Base-by-base conservation (phyloP, 176 grass and related monocot species). In the Leersia perrieri region DNA sequence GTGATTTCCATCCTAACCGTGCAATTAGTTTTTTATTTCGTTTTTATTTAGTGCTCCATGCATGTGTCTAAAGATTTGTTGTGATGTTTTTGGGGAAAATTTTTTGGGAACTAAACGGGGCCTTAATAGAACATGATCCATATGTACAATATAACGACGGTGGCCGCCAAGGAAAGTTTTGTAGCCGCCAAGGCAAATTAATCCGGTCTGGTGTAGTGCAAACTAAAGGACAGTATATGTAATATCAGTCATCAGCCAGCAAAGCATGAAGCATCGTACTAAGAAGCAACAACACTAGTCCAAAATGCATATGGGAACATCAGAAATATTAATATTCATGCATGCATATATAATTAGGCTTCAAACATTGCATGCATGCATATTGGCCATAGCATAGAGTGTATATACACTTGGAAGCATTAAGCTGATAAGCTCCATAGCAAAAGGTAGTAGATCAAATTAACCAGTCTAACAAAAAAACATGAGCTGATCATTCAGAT, bases 401-500 rank as follows among this genome's bases (percentile, higher is more conserved):
- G 10, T 31, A 88, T 86, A 68, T 82, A 86, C 83, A 90, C 73
- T 78, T 49, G 5, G 35, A 45, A 68, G 39, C 77, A 74, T 33
- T 61, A 66, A 77, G 71, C 49, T 77, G 67, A 27, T 61, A 66
- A 77, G 71, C 49, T 77, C 45, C 58, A 66, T 30, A 42, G 2
- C 33, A 77, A 81, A 74, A 53, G 32, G 30, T 44, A 86, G 30
- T 44, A 86, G 66, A 82, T 34, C 44, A 57, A 73, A 78, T 77
- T 77, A 82, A 85, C 58, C 88, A 78, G 78, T 66, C 72, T 89
- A 82, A 60, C 34, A 31, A 77, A 82, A 82, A 89, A 85, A 16
- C 66, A 63, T 30, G 58, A 62, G 38, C 57, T 91, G 78, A 74
- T 85, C 49, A 53, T 22, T 53, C 63, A 44, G 79, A 69, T 70